A percentile compares a stretch with the other conserved stretches of the same genome.
phyloP scores from a whole-genome alignment of 2,329 filamentous ascomycete genomes.

The Calycina marina region DNA sequence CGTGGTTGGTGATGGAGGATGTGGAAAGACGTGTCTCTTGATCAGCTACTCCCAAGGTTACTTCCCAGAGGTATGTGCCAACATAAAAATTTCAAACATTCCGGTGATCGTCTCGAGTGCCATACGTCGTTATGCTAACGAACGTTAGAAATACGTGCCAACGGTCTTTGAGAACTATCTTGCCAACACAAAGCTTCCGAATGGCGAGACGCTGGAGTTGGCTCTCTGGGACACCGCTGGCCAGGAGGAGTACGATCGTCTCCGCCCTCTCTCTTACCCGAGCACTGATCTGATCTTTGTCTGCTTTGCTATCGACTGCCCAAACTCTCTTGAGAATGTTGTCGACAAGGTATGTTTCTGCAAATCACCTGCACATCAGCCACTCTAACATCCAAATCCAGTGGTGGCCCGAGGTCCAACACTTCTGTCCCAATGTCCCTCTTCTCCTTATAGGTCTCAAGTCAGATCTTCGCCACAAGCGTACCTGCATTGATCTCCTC shows the following conservation, averaged over 20 bases:
- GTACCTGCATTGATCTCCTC: conserved; percentile 94
- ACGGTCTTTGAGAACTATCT: conserved; percentile 99
- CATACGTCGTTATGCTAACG: conserved; percentile 4
- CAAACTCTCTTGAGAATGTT: conserved; percentile 94
- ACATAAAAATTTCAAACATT: too few species aligned
- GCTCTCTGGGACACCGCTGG: conserved; percentile 97
- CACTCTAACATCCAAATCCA: conserved; percentile 25
- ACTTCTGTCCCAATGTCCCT: conserved; percentile 96
- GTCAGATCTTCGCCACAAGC: conserved; percentile 88
- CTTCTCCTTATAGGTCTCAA: conserved; percentile 93
- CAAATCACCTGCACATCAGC: neutral
- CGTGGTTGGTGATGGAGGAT: conserved; percentile 93
- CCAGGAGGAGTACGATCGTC: conserved; percentile 94
- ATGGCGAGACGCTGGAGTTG: conserved; percentile 89
- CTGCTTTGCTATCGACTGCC: conserved; percentile 98
- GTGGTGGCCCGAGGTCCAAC: conserved; percentile 99
- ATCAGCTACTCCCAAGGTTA: conserved; percentile 99
- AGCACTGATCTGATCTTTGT: conserved; percentile 97
- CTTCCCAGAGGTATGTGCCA: conserved; percentile 79
- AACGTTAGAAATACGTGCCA: conserved; percentile 86
- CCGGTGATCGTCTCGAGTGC: too few species aligned
- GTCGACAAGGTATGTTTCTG: conserved; percentile 76
- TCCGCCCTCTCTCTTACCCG: conserved; percentile 90
- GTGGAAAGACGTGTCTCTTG: conserved; percentile 94
- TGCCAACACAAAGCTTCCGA: conserved; percentile 82